These are phyloP conservation scores for Rhodotorula sp. DNA, from an alignment of 1,284 basidiomycete genomes.

Conservation along the genomic window DNA sequence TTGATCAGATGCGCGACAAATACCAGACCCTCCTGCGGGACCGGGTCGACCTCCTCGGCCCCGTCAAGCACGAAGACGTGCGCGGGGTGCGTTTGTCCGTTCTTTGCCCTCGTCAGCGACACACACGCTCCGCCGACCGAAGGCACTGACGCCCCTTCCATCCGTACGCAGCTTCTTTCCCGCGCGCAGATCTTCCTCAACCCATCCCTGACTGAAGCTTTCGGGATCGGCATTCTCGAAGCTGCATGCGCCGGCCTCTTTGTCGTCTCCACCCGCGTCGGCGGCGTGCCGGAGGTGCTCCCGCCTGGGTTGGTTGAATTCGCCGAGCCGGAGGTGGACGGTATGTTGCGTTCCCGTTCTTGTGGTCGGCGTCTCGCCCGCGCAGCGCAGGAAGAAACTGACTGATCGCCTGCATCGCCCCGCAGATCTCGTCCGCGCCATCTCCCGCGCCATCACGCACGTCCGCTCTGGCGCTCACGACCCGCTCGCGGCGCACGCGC, in stretches of 20 bases:
- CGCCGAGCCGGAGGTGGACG: conserved; percentile 81
- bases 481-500: conserved; percentile 72
- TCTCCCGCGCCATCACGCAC: conserved; percentile 74
- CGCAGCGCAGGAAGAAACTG: background rate
- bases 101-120: background rate
- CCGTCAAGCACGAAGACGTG: conserved; percentile 78
- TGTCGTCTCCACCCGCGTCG: conserved; percentile 90
- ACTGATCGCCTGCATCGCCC: too few relatives aligned
- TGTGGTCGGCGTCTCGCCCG: too few relatives aligned
- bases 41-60: conserved; percentile 82
- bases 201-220: conserved; percentile 93
- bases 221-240: conserved; percentile 94
- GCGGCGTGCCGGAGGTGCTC: conserved; percentile 93
- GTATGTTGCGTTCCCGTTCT: conserved; percentile 50
- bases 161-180: conserved; percentile 65
- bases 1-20: conserved; percentile 95
- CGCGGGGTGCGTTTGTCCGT: conserved; percentile 61
- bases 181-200: conserved; percentile 91
- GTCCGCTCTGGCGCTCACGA: conserved; percentile 72
- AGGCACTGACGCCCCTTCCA: too few relatives aligned
- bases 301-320: conserved; percentile 93
- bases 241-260: conserved; percentile 93
- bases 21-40: conserved; percentile 73
- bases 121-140: background rate
- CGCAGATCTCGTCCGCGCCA: conserved; percentile 79